Evolutionary conservation across 2,329 filamentous ascomycete species (phyloP), one percentile per base, ranked within the genome.

Genomic region (Trichoderma endophyticum): DNA sequence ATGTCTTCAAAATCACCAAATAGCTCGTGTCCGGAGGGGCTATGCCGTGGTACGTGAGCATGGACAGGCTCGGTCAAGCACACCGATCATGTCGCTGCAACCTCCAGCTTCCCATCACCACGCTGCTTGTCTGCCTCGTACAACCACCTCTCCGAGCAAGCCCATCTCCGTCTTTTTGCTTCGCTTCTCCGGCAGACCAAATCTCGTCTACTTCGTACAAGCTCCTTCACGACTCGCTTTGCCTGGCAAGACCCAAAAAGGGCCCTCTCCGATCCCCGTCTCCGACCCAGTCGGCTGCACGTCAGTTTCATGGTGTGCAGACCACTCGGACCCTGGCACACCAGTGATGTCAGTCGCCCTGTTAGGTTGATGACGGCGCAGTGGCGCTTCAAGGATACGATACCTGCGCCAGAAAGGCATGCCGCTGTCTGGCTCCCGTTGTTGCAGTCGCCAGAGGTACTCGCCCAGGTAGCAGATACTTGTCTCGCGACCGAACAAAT

Each of bases 261-360:
- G 63, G 30, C 66, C 39, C 57, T 60, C 28, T 48, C 66, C 56
- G 39, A 60, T 70, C 67, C 56, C 56, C 32, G 59, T 39, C 59
- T 21, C 57, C 67, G 28, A 28, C 43, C 59, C 67, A 21, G 57
- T 62, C 57, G 63, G 54, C 70, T 72, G 70, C 70, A 72, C 70
- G 70, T 72, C 70, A 72, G 63, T 72, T 72, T 70, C 66, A 63
- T 60, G 59, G 71, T 57, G 36, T 63, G 64, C 64, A 72, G 66
- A 64, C 56, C 36, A 62, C 36, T 36, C 34, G 48, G 32, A 39
- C 66, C 71, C 66, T 61, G 60, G 51, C 61, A 61, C 59, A 21
- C 48, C 36, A 56, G 66, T 73, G 71, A 73, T 73, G 72, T 73
- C 72, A 73, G 70, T 70, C 64, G 67, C 59, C 72, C 43, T 61